Evolutionary conservation across 768 basidiomycete species (phyloP), one percentile per base, ranked within the genome.

Genomic region (Pulveroboletus ravenelii): DNA sequence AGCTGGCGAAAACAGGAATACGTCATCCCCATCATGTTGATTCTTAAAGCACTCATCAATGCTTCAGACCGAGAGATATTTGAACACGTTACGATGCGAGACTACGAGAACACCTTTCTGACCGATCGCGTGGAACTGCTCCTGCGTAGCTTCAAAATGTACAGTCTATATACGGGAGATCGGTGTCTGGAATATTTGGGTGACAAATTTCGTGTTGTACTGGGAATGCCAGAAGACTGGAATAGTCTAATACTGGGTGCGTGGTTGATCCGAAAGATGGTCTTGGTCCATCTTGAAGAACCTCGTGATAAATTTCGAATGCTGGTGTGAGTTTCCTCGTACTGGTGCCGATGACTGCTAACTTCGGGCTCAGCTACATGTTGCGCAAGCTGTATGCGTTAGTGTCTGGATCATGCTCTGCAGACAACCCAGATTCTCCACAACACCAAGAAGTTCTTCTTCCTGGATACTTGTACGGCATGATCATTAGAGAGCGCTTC

Each of bases 1-100:
- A 89, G 82, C 64, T 96, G 91, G 91, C 75, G 95, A 47, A 99
- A 98, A 70, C 89, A 95, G 65, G 96, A 99, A 79, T 99, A 94
- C 66, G 89, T 95, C 48, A 90, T 99, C 37, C 96, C 96, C 6
- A 89, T 97, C 68, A 93, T 98, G 85, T 80, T 99, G 39, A 78
- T 98, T 60, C 79, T 99, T 58, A 98, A 98, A 65, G 94, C 93
- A 25, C 80, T 98, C 30, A 82, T 93, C 5, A 79, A 85, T 49
- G 89, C 93, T 12, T 90, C 89, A 10, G 96, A 99, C 74, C 87
- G 85, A 67, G 96, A 98, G 67, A 90, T 99, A 41, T 98, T 98
- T 64, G 90, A 96, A 67, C 89, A 92, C 18, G 78, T 99, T 62
- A 85, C 95, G 63, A 96, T 97, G 87, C 85, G 92, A 61, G 96